Base-by-base conservation (phyloP, 1,139 yeast species). In the Meyerozyma elateridarum region DNA sequence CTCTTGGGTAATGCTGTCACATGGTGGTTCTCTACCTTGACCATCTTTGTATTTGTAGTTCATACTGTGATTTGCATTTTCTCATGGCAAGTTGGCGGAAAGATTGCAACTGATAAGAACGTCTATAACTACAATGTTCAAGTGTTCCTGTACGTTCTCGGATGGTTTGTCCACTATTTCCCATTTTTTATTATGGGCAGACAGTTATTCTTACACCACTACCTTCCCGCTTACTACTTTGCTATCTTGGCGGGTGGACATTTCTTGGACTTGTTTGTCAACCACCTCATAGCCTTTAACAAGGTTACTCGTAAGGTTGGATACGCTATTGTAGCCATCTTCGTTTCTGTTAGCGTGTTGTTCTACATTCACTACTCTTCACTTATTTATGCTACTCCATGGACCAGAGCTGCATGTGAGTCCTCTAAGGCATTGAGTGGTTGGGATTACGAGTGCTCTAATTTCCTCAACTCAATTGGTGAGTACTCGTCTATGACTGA, bases 141-240 rank as follows among this genome's bases (percentile, higher is more conserved):
- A 49, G 73, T 76, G 26, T 68, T 83, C 33, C 73, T 77, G 32
- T 88, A 76, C 56, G 54, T 81, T 33, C 54, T 80, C 11, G 98
- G 96, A 22, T 91, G 95, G 93, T 72, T 72, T 22, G 47, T 85
- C 39, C 97, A 91, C 59, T 85, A 79, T 54, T 62, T 73, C 46
- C 98, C 98, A 40, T 89, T 91, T 36, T 89, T 76, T 67, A 66
- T 91, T 40, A 89, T 89, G 97, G 91, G 83, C 18, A 81, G 97
- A 60, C 97, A 88, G 62, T 64, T 91, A 59, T 89, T 89, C 66
- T 67, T 91, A 49, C 96, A 89, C 56, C 97, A 89, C 58, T 89
- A 91, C 56, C 66, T 91, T 45, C 96, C 95, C 35, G 83, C 96
- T 4, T 76, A 85, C 32, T 91, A 88, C 63, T 89, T 91, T 59